Conservation (phyloP, 2,329 filamentous ascomycete species). For the Tolypocladium paradoxum region DNA sequence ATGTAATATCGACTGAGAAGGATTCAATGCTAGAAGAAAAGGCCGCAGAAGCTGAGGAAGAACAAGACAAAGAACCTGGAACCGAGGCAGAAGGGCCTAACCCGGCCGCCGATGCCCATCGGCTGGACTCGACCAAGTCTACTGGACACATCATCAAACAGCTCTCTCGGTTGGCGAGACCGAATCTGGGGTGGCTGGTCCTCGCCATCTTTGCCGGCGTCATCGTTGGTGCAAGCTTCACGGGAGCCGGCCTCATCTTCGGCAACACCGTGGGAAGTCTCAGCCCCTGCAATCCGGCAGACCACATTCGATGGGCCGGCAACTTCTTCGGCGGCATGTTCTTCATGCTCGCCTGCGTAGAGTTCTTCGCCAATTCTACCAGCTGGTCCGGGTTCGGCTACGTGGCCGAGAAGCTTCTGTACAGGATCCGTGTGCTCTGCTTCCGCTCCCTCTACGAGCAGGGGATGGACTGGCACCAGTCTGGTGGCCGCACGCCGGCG, state of each 20-base stretch:
- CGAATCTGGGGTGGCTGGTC: conserved; percentile 26
- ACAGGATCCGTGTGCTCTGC: conserved; percentile 50
- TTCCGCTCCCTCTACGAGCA: conserved; percentile 56
- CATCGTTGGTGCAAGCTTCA: conserved; percentile 46
- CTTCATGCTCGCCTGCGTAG: conserved; percentile 38
- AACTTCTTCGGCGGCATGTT: conserved; percentile 46
- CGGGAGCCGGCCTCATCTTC: conserved; percentile 42
- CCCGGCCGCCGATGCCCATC: conserved; percentile 2
- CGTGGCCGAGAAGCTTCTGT: conserved; percentile 52
- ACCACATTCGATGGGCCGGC: conserved; percentile 23
- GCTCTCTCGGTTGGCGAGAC: conserved; percentile 25
- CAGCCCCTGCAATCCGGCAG: conserved; percentile 34
- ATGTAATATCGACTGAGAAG: conserved; percentile 23
- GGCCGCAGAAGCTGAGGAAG: conserved; percentile 27
- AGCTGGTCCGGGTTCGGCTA: conserved; percentile 40
- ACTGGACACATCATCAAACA: conserved; percentile 27
- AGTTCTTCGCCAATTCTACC: conserved; percentile 41
- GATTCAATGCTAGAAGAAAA: conserved; percentile 27
- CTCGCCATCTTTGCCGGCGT: conserved; percentile 30
- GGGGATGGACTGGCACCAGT: conserved; percentile 62
- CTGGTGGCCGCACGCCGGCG: conserved; percentile 48
- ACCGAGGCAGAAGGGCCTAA: conserved; percentile 15
- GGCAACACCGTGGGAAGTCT: conserved; percentile 28
- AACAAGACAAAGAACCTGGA: conserved; percentile 21
- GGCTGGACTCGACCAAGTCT: conserved; percentile 29